These are phyloP conservation scores for Fusarium sp. DNA, from an alignment of 2,329 filamentous ascomycete species.

Conservation along the genomic window DNA sequence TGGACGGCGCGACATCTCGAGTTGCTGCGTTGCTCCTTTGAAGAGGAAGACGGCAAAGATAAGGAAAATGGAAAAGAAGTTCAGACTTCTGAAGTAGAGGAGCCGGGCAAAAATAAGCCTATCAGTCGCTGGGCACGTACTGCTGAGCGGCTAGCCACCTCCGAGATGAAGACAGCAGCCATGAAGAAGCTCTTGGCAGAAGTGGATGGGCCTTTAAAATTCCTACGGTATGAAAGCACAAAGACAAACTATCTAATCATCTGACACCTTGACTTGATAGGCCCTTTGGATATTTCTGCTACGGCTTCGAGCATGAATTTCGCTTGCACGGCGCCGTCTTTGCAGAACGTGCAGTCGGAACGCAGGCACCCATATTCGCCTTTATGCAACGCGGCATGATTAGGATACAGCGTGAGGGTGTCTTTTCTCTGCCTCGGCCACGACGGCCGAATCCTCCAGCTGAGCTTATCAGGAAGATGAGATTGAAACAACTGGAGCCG, in stretches of 20 bases:
- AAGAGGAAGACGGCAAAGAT: background rate
- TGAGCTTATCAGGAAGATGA: slow-evolving; percentile 21
- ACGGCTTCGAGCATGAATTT: slow-evolving; percentile 31
- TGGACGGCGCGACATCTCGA: slow-evolving; percentile 38
- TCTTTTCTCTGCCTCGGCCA: slow-evolving; percentile 32
- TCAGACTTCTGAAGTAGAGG: background rate
- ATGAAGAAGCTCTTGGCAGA: slow-evolving; percentile 37
- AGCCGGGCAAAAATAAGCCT: slow-evolving; percentile 6
- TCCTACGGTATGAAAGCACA: slow-evolving; percentile 26
- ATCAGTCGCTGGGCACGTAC: slow-evolving; percentile 23
- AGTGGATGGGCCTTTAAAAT: slow-evolving; percentile 32
- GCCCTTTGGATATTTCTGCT: slow-evolving; percentile 42
- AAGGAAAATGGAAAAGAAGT: background rate
- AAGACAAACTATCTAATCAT: too few relatives aligned
- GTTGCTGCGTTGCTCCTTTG: slow-evolving; percentile 34
- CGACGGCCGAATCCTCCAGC: slow-evolving; percentile 34
- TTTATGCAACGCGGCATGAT: slow-evolving; percentile 43
- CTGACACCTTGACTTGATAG: background rate
- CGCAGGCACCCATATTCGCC: slow-evolving; percentile 30
- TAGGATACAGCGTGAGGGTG: slow-evolving; percentile 27
- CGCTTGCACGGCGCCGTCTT: slow-evolving; percentile 41
- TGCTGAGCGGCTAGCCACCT: slow-evolving; percentile 36
- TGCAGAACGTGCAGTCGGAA: slow-evolving; percentile 14
- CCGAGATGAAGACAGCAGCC: slow-evolving; percentile 37
- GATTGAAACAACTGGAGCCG: slow-evolving; percentile 37